These are phyloP conservation scores for Heterobasidion parviporum DNA, from an alignment of 1,284 basidiomycete genomes.

Conservation along the genomic window DNA sequence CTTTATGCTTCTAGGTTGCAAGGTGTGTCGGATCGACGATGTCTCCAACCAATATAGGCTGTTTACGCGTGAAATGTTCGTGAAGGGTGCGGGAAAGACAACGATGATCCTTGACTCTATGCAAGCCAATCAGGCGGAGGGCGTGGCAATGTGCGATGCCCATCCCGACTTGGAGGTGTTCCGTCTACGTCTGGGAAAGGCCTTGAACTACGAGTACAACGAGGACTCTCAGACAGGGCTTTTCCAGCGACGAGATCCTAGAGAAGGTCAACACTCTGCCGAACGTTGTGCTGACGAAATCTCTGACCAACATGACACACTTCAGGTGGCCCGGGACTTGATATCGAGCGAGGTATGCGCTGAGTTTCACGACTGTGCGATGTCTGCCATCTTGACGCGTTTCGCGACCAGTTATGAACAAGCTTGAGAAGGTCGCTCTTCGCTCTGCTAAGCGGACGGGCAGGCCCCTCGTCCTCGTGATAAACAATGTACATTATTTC, in stretches of 20 bases:
- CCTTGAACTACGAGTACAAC: conserved; percentile 70
- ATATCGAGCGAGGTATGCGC: conserved; percentile 68
- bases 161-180: conserved; percentile 71
- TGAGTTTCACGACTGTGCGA: background rate
- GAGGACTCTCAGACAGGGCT: conserved; percentile 74
- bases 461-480: conserved; percentile 67
- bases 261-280: conserved; percentile 44
- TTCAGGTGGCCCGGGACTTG: conserved; percentile 68
- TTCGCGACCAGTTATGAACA: conserved; percentile 55
- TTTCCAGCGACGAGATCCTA: conserved; percentile 77
- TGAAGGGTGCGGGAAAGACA: conserved; percentile 57
- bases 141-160: conserved; percentile 45
- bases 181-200: conserved; percentile 74
- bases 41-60: background rate
- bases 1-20: conserved; percentile 70
- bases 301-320: background rate
- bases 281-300: background rate
- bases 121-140: conserved; percentile 65
- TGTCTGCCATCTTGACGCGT: background rate
- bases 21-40: conserved; percentile 31
- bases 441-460: conserved; percentile 45
- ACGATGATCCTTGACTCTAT: conserved; percentile 81
- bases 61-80: background rate
- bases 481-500: conserved; percentile 77
- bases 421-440: conserved; percentile 82